Percentiles rank a stretch among this genome's conserved stretches.
phyloP scores from a whole-genome alignment of 176 grass and related monocot species.

The Paspalum notatum region DNA sequence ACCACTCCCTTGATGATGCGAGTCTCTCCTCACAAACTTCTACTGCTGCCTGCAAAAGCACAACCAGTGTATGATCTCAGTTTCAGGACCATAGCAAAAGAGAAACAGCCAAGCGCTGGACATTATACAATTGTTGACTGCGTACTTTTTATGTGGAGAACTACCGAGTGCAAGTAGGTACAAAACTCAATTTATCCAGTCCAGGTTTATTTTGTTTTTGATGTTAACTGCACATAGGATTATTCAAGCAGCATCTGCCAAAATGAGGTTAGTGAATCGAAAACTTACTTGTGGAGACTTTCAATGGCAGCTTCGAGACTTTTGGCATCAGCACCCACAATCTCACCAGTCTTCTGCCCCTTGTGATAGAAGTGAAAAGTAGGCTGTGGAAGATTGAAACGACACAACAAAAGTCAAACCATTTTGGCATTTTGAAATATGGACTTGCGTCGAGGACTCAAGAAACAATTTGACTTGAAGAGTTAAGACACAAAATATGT shows the following conservation, averaged over 20 bases:
- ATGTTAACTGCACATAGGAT: not conserved
- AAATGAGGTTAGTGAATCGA: not conserved
- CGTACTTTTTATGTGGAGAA: not conserved
- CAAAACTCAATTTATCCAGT: conserved; percentile 10
- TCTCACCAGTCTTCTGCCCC: conserved; percentile 40
- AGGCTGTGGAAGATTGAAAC: conserved; percentile 29
- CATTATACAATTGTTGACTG: not conserved
- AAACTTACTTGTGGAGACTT: conserved; percentile 48
- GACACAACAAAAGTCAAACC: not conserved
- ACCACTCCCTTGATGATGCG: not conserved
- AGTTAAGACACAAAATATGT: too few species aligned
- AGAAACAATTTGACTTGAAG: not conserved
- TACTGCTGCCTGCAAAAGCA: conserved; percentile 36
- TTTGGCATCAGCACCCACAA: conserved; percentile 44
- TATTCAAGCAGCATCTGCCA: not conserved
- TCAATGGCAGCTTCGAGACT: conserved; percentile 52
- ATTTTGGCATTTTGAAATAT: conserved; percentile 4
- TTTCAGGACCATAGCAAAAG: not conserved
- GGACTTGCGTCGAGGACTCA: not conserved
- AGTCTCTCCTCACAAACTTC: not conserved
- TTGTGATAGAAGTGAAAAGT: conserved; percentile 55
- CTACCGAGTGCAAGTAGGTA: not conserved
- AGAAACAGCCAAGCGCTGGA: not conserved
- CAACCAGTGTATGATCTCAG: not conserved
- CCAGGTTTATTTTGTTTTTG: not conserved